phyloP scores from a whole-genome alignment of 305 asterid genomes.

The Solanum aculeatissimum region DNA sequence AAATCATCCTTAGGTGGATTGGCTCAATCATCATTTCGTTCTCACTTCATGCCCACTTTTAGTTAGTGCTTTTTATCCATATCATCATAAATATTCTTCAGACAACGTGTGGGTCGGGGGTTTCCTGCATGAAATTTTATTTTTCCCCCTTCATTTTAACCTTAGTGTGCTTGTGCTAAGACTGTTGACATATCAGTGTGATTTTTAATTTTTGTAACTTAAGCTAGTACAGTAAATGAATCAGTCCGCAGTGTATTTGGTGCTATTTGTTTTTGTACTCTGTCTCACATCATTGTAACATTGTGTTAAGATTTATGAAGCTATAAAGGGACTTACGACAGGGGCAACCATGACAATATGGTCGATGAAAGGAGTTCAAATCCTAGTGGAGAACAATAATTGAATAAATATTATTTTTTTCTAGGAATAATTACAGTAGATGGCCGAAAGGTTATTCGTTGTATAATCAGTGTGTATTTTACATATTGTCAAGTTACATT shows the following conservation, averaged over 20 bases:
- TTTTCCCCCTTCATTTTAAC: not conserved
- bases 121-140: not conserved
- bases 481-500: no score
- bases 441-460: no score
- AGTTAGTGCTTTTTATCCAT: conserved; percentile 8
- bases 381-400: not conserved
- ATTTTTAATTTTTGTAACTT: not conserved
- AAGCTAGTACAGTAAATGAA: not conserved
- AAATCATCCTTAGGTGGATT: not conserved
- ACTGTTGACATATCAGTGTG: not conserved
- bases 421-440: no score
- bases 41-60: conserved; percentile 3
- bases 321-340: not conserved
- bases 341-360: not conserved
- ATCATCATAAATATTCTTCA: conserved; percentile 4
- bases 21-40: conserved; percentile 10
- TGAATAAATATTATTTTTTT: not conserved
- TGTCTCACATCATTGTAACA: not conserved
- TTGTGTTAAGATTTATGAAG: not conserved
- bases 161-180: not conserved
- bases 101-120: not conserved
- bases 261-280: not conserved
- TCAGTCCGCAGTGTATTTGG: not conserved
- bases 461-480: no score
- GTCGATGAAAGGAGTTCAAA: not conserved